Base-by-base conservation (phyloP, 2,329 filamentous ascomycete species). In the Diplodia sapinea region DNA sequence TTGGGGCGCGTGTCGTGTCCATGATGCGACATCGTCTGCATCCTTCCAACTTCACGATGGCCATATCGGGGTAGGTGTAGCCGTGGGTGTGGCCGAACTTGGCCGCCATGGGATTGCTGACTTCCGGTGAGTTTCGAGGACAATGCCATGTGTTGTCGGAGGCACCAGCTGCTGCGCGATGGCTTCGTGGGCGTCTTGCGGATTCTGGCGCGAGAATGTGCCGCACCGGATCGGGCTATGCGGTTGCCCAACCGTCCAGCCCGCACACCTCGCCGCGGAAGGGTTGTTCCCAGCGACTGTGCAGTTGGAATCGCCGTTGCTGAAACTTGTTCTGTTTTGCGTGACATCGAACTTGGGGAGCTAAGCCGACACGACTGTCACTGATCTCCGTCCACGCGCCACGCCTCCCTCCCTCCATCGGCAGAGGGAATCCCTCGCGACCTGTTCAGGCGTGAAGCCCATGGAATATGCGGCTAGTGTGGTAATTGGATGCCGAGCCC, bases 291-390 rank as follows among this genome's bases (percentile, higher is more conserved):
- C 26, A 20, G 57, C 29, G 57, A n/a, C 36, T 17, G 20, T 31
- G 26, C 23, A 40, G 57, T 33, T 56, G 33, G 13, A 20, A 31
- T 50, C 7, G 17, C 57, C 57, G 57, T 51, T 63, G 59, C 59
- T 63, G 59, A 63, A 63, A 63, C 59, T 63, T 63, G 47, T 63
- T 63, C 59, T 63, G 59, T 63, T 63, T 63, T 63, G 59, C 31
- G 29, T 49, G 36, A 49, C 31, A 36, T 62, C 40, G 20, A 62
- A 43, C 15, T 17, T 26, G 59, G 43, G 26, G 40, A 47, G 59
- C 31, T 33, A 38, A 26, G 43, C 59, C 59, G 47, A 62, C 56
- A 26, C 23, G 43, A 40, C n/a, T 29, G 57, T 31, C 33, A 33
- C 15, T 36, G 29, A 36, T 50, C 59, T 51, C 8, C 29, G 15